Conservation (phyloP, 2,329 filamentous ascomycete genomes). For the Apiospora saccharicola region DNA sequence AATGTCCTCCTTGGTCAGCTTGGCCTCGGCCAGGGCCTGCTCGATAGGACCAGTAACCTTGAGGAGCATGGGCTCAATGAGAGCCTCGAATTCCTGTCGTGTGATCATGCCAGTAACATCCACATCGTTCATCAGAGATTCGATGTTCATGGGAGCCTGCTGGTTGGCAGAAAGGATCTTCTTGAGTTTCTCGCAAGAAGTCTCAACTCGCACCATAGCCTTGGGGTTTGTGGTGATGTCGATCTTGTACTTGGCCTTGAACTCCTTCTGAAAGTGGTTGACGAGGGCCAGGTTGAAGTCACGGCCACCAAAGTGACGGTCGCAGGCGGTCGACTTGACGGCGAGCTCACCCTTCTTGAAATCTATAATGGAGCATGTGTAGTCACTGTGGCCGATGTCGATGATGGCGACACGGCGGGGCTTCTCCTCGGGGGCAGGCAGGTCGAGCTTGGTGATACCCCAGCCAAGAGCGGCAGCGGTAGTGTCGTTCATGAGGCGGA, state of each 20-base stretch:
- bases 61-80: conserved; percentile 84
- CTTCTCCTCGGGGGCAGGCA: conserved; percentile 85
- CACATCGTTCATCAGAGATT: conserved; percentile 97
- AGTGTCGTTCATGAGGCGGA: conserved; percentile 97
- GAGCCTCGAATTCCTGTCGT: conserved; percentile 90
- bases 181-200: conserved; percentile 96
- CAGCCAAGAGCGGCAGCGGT: conserved; percentile 95
- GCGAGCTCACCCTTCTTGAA: conserved; percentile 96
- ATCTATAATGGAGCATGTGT: conserved; percentile 92
- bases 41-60: conserved; percentile 79
- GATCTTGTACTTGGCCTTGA: conserved; percentile 97
- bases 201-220: conserved; percentile 84
- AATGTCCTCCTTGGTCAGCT: conserved; percentile 90
- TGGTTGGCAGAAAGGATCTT: conserved; percentile 97
- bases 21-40: conserved; percentile 92
- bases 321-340: conserved; percentile 90
- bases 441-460: conserved; percentile 96
- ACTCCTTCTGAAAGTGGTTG: conserved; percentile 94
- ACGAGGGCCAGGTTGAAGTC: conserved; percentile 96
- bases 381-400: conserved; percentile 96
- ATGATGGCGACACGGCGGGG: conserved; percentile 89
- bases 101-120: conserved; percentile 91
- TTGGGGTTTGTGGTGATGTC: conserved; percentile 92
- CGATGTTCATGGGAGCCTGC: conserved; percentile 90
- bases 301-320: conserved; percentile 95